These are phyloP conservation scores for Lunasporangiospora selenospora DNA, from an alignment of 192 early-diverging fungal genomes.

Conservation along the genomic window DNA sequence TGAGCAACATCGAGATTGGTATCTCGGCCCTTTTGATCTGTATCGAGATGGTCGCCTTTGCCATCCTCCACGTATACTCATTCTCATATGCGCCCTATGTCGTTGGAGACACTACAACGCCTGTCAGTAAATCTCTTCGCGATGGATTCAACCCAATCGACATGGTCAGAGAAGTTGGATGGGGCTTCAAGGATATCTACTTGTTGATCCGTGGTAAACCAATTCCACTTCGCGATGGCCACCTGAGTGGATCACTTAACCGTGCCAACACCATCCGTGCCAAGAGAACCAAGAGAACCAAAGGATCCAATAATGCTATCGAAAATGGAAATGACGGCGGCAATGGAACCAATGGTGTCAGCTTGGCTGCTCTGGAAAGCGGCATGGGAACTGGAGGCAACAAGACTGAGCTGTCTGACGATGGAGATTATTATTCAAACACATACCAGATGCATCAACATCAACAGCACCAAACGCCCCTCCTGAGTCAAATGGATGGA, in stretches of 20 bases:
- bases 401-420: too few relatives aligned
- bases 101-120: constrained; percentile 3
- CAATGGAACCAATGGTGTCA: not conserved
- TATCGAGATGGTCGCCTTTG: constrained; percentile 52
- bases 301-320: constrained; percentile 2
- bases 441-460: not conserved
- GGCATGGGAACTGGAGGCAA: constrained; percentile 11
- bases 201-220: constrained; percentile 16
- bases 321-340: too few relatives aligned
- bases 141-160: constrained; percentile 50
- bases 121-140: constrained; percentile 29
- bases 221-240: constrained; percentile 22
- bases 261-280: constrained; percentile 30
- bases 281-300: not conserved
- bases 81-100: constrained; percentile 43
- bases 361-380: not conserved
- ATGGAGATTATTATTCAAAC: too few relatives aligned
- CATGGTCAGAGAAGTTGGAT: constrained; percentile 30
- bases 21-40: constrained; percentile 41
- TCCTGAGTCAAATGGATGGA: constrained; percentile 16
- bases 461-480: constrained; percentile 3
- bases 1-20: constrained; percentile 42
- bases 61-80: constrained; percentile 44
- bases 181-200: constrained; percentile 29
- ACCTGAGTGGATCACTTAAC: constrained; percentile 21